A percentile compares a stretch with the other conserved stretches of the same genome.
phyloP scores from a whole-genome alignment of 345 rosid genomes.

The Lepidium africanum region DNA sequence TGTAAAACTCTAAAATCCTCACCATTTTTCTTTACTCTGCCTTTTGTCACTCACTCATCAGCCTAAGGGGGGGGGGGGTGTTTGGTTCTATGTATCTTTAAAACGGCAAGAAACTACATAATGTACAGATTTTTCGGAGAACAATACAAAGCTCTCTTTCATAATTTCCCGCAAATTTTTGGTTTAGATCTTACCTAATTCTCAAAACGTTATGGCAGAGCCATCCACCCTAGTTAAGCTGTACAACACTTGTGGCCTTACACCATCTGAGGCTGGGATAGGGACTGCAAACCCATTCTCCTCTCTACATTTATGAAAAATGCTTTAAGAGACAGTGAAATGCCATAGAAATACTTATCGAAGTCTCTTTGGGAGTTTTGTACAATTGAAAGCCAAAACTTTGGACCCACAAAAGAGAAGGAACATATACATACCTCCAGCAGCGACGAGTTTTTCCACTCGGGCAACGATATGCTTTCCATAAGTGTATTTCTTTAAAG shows the following conservation, averaged over 20 bases:
- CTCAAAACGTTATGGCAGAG: conserved; percentile 33
- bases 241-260: conserved; percentile 18
- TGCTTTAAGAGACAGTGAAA: background rate
- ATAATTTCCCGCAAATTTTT: conserved; percentile 20
- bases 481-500: conserved; percentile 86
- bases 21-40: conserved; percentile 36
- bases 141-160: conserved; percentile 31
- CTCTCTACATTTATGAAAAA: conserved; percentile 12
- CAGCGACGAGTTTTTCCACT: conserved; percentile 89
- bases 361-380: background rate
- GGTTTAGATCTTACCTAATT: conserved; percentile 31
- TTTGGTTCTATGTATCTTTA: conserved; percentile 39
- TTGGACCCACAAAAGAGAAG: background rate
- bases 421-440: conserved; percentile 60
- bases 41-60: conserved; percentile 29
- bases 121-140: conserved; percentile 47
- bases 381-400: background rate
- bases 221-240: conserved; percentile 25
- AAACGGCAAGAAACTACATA: conserved; percentile 34
- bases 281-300: conserved; percentile 17
- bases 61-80: conserved; percentile 24
- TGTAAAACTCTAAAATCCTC: conserved; percentile 38
- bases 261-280: conserved; percentile 3
- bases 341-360: background rate
- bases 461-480: conserved; percentile 98